Percentiles rank a stretch among this genome's conserved stretches.
Evolutionary conservation across 2,329 filamentous ascomycete genomes (phyloP).

Genomic region (Trichoderma lentiforme): DNA sequence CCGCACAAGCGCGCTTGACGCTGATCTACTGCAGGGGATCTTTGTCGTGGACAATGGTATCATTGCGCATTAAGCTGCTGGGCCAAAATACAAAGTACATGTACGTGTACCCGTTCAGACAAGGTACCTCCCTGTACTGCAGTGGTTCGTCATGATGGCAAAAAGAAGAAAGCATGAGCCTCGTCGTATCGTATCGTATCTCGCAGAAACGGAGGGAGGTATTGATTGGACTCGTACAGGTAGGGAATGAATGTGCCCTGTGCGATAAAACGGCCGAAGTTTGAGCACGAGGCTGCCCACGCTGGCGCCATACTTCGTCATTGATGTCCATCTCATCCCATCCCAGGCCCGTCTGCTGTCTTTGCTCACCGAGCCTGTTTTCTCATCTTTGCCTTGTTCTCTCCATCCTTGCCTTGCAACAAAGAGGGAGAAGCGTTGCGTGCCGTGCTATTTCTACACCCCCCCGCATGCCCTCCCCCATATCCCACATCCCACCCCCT

Average conservation of each 20-base stretch:
- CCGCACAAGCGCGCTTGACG: conserved; percentile 11
- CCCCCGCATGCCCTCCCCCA: background rate
- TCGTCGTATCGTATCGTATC: background rate
- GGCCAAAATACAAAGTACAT: background rate
- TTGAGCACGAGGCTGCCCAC: background rate
- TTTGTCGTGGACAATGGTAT: conserved; percentile 10
- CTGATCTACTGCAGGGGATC: conserved; percentile 18
- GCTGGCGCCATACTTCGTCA: background rate
- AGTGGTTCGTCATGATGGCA: background rate
- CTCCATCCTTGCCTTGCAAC: background rate
- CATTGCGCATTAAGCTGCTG: background rate
- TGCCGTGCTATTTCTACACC: background rate
- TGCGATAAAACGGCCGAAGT: background rate
- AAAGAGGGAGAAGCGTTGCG: background rate
- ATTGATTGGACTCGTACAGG: background rate
- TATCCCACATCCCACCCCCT: background rate
- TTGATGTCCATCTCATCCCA: background rate
- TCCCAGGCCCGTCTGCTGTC: background rate
- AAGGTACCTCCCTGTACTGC: background rate
- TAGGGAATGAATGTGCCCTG: background rate
- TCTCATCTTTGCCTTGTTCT: background rate
- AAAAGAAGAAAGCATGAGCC: background rate
- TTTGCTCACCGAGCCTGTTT: conserved; percentile 10
- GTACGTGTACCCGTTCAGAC: background rate
- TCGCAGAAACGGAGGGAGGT: background rate